These are phyloP conservation scores for Casuarina glauca DNA, from an alignment of 306 rosid species.

Conservation along the genomic window DNA sequence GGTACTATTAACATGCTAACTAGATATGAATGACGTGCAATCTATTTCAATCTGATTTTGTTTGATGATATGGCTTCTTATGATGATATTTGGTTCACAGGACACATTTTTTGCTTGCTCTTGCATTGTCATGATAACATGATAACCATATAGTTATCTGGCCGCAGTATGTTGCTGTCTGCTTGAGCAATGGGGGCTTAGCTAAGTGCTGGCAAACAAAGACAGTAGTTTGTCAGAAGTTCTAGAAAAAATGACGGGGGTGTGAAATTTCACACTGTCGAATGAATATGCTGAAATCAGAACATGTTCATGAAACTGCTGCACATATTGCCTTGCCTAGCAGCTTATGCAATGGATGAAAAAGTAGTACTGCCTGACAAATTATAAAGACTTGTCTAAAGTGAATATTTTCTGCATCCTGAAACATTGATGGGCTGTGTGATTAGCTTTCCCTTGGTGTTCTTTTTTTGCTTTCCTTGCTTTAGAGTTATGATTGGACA, in stretches of 20 bases:
- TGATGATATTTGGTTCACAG: neutral
- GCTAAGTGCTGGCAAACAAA: neutral
- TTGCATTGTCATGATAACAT: neutral
- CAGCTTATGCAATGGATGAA: neutral
- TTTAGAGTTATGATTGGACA: neutral
- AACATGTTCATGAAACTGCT: neutral
- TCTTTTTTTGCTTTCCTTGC: neutral
- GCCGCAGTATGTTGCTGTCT: neutral
- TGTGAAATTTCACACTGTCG: neutral
- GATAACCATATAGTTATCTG: neutral
- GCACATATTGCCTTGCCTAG: neutral
- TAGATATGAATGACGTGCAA: constrained; percentile 4
- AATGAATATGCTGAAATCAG: neutral
- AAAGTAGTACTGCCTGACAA: neutral
- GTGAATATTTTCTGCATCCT: neutral
- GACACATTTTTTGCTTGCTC: neutral
- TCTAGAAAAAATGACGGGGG: no score
- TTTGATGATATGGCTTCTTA: neutral
- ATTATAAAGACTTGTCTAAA: no score
- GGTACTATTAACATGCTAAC: constrained; percentile 8
- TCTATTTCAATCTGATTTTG: neutral
- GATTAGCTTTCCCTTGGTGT: neutral
- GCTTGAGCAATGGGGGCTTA: neutral
- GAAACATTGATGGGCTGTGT: neutral
- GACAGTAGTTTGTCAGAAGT: no score